Conservation (phyloP, 225 moss, liverwort and hornwort genomes). For the Climacium dendroides region DNA sequence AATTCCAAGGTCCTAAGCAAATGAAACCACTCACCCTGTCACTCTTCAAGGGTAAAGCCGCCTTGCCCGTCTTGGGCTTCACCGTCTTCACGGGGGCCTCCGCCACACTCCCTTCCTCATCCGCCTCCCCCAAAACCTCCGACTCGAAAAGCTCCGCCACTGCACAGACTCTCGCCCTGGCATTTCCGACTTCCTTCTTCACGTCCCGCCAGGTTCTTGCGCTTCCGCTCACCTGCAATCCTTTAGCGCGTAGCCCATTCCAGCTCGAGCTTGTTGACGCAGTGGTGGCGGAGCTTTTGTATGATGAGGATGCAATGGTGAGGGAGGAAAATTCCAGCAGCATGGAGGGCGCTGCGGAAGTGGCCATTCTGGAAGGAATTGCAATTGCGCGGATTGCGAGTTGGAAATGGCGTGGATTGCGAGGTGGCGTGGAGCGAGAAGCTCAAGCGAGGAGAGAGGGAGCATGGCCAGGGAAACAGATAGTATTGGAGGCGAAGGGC, state of each 20-base stretch:
- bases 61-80: slow-evolving; percentile 67
- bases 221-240: neutral
- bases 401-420: neutral
- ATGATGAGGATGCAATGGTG: neutral
- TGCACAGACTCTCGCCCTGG: slow-evolving; percentile 24
- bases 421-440: neutral
- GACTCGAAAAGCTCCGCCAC: slow-evolving; percentile 49
- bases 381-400: neutral
- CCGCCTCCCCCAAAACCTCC: slow-evolving; percentile 17
- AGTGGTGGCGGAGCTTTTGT: neutral
- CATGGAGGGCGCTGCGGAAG: slow-evolving; percentile 50
- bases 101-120: slow-evolving; percentile 12
- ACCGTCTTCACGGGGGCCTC: neutral
- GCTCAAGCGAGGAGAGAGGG: neutral
- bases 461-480: neutral
- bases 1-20: neutral
- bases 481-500: neutral
- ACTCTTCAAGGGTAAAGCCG: slow-evolving; percentile 50
- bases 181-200: neutral
- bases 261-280: neutral
- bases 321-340: slow-evolving; percentile 50
- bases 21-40: slow-evolving; percentile 30
- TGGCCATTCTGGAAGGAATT: slow-evolving; percentile 4
- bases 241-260: neutral
- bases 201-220: slow-evolving; percentile 1